Evolutionary conservation across 306 rosid species (phyloP).

Genomic region (Clitoria ternatea): DNA sequence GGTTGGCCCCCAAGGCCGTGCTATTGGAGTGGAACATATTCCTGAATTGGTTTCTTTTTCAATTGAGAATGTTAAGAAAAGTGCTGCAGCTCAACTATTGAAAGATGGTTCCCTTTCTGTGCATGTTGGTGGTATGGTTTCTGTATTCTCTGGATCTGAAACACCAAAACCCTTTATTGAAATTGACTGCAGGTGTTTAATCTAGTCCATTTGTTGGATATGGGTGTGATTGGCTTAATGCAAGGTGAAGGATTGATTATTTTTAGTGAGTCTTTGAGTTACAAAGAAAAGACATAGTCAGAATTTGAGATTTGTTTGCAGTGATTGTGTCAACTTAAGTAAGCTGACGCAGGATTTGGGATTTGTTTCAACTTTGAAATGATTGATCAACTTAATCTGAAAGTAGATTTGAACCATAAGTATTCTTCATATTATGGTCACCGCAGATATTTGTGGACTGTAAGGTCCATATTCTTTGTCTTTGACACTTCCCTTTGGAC

Average conservation of each 20-base stretch:
- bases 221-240: neutral
- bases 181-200: neutral
- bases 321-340: slow-evolving; percentile 1
- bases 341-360: neutral
- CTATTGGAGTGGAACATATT: slow-evolving; percentile 91
- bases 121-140: slow-evolving; percentile 67
- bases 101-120: slow-evolving; percentile 79
- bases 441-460: neutral
- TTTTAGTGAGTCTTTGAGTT: neutral
- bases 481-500: neutral
- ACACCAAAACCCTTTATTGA: neutral
- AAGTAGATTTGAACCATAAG: slow-evolving; percentile 9
- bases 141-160: neutral
- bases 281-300: neutral
- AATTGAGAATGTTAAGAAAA: slow-evolving; percentile 58
- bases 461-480: slow-evolving; percentile 4
- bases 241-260: neutral
- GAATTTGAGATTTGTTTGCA: neutral
- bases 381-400: neutral
- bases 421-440: neutral
- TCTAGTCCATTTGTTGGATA: neutral
- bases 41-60: slow-evolving; percentile 84
- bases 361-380: neutral
- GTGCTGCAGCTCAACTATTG: slow-evolving; percentile 67
- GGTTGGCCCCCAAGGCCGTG: slow-evolving; percentile 83